Evolutionary conservation across 768 basidiomycete genomes (phyloP).

Genomic region (Trametes elegans): DNA sequence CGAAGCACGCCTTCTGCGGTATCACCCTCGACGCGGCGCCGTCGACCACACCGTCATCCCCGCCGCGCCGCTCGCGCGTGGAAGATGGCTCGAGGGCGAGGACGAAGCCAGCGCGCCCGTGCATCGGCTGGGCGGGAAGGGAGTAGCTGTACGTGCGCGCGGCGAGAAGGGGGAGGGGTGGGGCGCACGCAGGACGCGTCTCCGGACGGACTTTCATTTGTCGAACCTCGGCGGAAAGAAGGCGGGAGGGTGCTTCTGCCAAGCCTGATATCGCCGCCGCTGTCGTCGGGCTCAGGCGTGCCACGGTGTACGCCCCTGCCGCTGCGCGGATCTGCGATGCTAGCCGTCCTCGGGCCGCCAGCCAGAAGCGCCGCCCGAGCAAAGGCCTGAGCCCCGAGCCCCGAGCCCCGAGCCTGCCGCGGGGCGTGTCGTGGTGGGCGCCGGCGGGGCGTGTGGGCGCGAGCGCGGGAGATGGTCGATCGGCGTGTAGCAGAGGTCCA

Average conservation of each 20-base stretch:
- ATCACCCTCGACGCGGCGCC: not conserved
- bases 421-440: too few relatives aligned
- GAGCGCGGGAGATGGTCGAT: not conserved
- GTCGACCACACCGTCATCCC: not conserved
- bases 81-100: not conserved
- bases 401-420: too few relatives aligned
- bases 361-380: too few relatives aligned
- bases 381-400: too few relatives aligned
- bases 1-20: conserved; percentile 9
- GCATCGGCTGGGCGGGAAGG: too few relatives aligned
- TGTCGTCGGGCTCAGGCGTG: not conserved
- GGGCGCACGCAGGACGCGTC: not conserved
- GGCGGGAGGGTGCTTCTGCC: conserved; percentile 7
- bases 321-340: not conserved
- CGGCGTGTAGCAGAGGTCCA: not conserved
- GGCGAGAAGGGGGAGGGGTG: not conserved
- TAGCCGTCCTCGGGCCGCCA: not conserved
- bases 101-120: not conserved
- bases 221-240: conserved; percentile 23
- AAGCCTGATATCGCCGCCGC: conserved; percentile 17
- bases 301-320: not conserved
- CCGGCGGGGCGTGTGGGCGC: not conserved
- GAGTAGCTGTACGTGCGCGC: not conserved
- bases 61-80: not conserved
- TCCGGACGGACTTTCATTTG: conserved; percentile 19